Evolutionary conservation across 345 rosid species (phyloP).

Genomic region (Cardamine resedifolia): DNA sequence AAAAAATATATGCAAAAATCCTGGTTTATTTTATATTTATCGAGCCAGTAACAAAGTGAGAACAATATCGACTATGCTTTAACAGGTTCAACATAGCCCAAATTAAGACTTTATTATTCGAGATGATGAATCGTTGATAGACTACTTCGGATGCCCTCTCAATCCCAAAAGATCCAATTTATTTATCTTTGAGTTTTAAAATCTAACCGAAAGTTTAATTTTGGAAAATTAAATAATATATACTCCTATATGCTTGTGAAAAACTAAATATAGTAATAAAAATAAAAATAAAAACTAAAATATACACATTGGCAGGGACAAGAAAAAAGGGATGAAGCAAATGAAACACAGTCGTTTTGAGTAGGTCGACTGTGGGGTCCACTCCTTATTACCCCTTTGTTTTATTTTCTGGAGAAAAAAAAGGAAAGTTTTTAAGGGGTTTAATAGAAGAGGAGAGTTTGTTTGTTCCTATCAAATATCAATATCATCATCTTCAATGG

Average conservation of each 20-base stretch:
- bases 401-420: not conserved
- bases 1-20: too few relatives aligned
- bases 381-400: not conserved
- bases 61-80: too few relatives aligned
- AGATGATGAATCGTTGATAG: not conserved
- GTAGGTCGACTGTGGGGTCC: slow-evolving; percentile 11
- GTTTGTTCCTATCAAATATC: slow-evolving; percentile 6
- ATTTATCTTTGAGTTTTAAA: too few relatives aligned
- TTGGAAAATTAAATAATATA: too few relatives aligned
- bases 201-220: too few relatives aligned
- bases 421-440: not conserved
- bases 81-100: too few relatives aligned
- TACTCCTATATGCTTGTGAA: too few relatives aligned
- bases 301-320: not conserved
- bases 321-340: not conserved
- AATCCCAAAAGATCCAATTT: too few relatives aligned
- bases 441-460: not conserved
- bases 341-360: slow-evolving; percentile 20
- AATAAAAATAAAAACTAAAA: too few relatives aligned
- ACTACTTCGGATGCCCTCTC: too few relatives aligned
- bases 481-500: not conserved
- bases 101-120: not conserved
- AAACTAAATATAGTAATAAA: too few relatives aligned
- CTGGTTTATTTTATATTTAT: too few relatives aligned
- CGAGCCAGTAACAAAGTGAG: not conserved